A percentile compares a stretch with the other conserved stretches of the same genome.
Evolutionary conservation across 306 rosid species (phyloP).

Genomic region (Corylus americana): DNA sequence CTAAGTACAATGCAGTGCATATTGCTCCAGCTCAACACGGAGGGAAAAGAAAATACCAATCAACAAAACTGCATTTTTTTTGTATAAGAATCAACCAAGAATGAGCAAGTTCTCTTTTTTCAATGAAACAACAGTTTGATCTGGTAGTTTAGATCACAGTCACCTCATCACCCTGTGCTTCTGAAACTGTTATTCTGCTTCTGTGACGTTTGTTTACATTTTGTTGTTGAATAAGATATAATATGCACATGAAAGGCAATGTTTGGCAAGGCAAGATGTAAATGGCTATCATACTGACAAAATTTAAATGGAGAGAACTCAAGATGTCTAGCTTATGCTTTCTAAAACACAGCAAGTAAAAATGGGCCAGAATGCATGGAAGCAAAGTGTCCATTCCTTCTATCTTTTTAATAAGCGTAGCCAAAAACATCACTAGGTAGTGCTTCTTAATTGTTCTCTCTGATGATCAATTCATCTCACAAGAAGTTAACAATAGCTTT

Average conservation of each 20-base stretch:
- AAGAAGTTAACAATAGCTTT: background rate
- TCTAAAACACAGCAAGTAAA: background rate
- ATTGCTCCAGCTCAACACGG: constrained; percentile 2
- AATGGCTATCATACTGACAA: background rate
- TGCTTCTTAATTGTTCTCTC: background rate
- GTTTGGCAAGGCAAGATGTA: background rate
- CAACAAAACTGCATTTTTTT: background rate
- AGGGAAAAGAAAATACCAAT: background rate
- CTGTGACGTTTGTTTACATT: background rate
- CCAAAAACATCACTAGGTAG: background rate
- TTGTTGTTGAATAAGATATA: background rate
- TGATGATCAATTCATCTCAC: background rate
- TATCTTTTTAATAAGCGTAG: background rate
- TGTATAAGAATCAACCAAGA: background rate
- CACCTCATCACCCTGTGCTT: background rate
- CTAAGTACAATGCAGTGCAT: constrained; percentile 5
- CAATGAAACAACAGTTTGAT: background rate
- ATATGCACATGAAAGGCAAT: constrained; percentile 1
- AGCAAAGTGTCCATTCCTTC: background rate
- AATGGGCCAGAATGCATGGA: background rate
- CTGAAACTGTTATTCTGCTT: background rate
- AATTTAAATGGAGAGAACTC: background rate
- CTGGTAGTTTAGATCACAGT: background rate
- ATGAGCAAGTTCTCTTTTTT: background rate
- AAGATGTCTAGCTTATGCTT: background rate